A percentile compares a stretch with the other conserved stretches of the same genome.
These are phyloP conservation scores for Pichia ethanolica DNA, from an alignment of 805 yeast genomes.

Conservation along the genomic window DNA sequence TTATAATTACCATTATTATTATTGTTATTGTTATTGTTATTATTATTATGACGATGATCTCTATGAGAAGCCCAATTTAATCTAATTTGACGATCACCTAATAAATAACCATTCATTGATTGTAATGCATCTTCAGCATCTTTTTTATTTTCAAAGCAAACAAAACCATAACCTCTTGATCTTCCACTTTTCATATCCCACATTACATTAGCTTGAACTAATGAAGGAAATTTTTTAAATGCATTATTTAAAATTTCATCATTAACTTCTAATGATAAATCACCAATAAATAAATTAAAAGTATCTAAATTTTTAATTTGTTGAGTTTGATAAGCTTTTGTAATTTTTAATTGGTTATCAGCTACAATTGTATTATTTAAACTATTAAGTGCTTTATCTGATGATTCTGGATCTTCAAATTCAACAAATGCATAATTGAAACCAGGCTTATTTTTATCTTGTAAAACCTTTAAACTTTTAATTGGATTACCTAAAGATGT, in stretches of 20 bases:
- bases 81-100: slow-evolving; percentile 72
- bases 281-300: slow-evolving; percentile 80
- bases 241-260: slow-evolving; percentile 60
- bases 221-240: slow-evolving; percentile 50
- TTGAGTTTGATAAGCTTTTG: slow-evolving; percentile 82
- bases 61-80: slow-evolving; percentile 86
- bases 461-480: slow-evolving; percentile 58
- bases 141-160: slow-evolving; percentile 54
- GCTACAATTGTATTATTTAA: slow-evolving; percentile 51
- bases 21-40: neutral
- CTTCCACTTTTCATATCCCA: slow-evolving; percentile 96
- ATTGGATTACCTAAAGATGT: slow-evolving; percentile 47
- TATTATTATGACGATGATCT: slow-evolving; percentile 27
- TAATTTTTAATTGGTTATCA: slow-evolving; percentile 52
- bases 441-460: slow-evolving; percentile 67
- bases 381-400: slow-evolving; percentile 53
- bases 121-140: slow-evolving; percentile 72
- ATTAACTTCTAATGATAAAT: slow-evolving; percentile 71
- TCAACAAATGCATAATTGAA: slow-evolving; percentile 82
- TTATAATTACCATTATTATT: neutral
- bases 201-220: slow-evolving; percentile 86
- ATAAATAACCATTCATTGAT: slow-evolving; percentile 64
- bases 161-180: slow-evolving; percentile 89
- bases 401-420: slow-evolving; percentile 49
- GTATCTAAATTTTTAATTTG: slow-evolving; percentile 49